Evolutionary conservation across 768 basidiomycete genomes (phyloP).

Genomic region (Agrocybe pediades): DNA sequence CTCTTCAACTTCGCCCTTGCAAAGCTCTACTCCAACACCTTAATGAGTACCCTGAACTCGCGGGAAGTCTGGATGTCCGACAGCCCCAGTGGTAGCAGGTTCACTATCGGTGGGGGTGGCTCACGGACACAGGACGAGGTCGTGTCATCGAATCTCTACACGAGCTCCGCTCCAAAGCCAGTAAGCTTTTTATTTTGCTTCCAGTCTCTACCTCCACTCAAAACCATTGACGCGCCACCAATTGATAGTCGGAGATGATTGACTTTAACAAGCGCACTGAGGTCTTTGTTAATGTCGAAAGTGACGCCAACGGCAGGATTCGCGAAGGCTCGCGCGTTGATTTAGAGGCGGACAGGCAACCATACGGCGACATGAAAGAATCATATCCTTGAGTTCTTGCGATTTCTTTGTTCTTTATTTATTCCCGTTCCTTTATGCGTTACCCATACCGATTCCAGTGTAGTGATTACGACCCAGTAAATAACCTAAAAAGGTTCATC

Average conservation of each 20-base stretch:
- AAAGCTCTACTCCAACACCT: constrained; percentile 16
- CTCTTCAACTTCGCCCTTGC: constrained; percentile 17
- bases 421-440: too few relatives aligned
- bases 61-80: constrained; percentile 9
- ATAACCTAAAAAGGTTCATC: too few relatives aligned
- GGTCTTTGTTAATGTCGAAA: constrained; percentile 17
- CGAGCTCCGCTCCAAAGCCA: constrained; percentile 5
- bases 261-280: constrained; percentile 12
- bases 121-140: not conserved
- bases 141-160: constrained; percentile 1
- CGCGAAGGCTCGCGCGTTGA: constrained; percentile 3
- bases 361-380: constrained; percentile 10
- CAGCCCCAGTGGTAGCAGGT: not conserved
- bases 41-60: constrained; percentile 18
- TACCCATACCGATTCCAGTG: too few relatives aligned
- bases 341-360: constrained; percentile 7
- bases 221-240: too few relatives aligned
- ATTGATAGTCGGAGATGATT: constrained; percentile 15
- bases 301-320: constrained; percentile 11
- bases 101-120: too few relatives aligned
- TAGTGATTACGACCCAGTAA: too few relatives aligned
- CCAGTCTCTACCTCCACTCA: not conserved
- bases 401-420: too few relatives aligned
- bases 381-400: too few relatives aligned
- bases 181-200: not conserved